Evolutionary conservation across 2,329 filamentous ascomycete genomes (phyloP), one percentile per base, ranked within the genome.

Genomic region (Alternaria triticina): DNA sequence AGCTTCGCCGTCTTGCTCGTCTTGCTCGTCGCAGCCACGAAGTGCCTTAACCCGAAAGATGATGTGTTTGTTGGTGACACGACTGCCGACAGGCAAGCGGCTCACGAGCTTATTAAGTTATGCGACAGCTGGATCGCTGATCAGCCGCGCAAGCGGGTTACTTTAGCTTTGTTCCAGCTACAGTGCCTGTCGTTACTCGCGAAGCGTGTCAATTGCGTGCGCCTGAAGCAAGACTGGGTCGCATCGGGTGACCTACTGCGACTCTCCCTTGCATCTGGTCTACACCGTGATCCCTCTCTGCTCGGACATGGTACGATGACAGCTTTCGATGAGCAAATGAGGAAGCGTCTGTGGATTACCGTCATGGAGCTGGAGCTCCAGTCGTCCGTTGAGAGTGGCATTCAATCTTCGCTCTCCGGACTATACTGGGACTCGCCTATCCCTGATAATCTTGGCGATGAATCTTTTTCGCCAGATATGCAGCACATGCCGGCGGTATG

Each of bases 341-440:
- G 86, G 55, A 81, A 85, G 56, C 81, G 87, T 46, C 76, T 89
- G 3, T 89, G 87, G 87, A 81, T 80, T 2, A 87, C 86, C 1
- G 85, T 88, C 10, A 75, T 86, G 10, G 86, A 89, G 67, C 74
- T 88, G 25, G 86, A 89, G 59, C 72, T 88, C 3, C 86, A 88
- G 67, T 81, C 85, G 0, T 85, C 85, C 1, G 76, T 88, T 13
- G 86, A 88, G 64, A 81, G 82, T 12, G 87, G 87, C 1, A 84
- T 88, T 77, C 82, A 84, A 3, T 80, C 82, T 6, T 76, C 79
- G 1, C 72, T 80, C 1, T 80, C 75, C 50, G 72, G 73, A 2
- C 64, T 82, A 3, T 83, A 86, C 43, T 86, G 84, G 61, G 86
- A 88, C 63, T 82, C 81, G 5, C 77, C 79, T 9, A 74, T 82